Base-by-base conservation (phyloP, 306 rosid species). In the Cucurbita ficifolia region DNA sequence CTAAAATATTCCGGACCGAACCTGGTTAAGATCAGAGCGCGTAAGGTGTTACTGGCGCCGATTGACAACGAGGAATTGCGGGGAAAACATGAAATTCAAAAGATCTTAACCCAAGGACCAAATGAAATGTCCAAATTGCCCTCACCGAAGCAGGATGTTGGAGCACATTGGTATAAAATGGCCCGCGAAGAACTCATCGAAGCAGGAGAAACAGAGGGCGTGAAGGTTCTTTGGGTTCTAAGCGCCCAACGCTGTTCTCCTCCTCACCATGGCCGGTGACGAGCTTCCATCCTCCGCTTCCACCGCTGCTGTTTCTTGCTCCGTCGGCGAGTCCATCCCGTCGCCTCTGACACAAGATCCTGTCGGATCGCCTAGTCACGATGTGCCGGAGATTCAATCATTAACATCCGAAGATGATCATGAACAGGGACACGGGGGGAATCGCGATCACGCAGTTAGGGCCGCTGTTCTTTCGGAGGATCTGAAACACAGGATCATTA, bases 401-500 rank as follows among this genome's bases (percentile, higher is more conserved):
- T 75, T 63, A 57, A 63, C 81, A 48, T 84, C 90, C 10, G 94
- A 86, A 16, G 97, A 87, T 33, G 83, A 79, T 40, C 88, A 57
- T 0, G 83, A 83, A 1, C 86, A 35, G 2, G 82, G 36, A 50
- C 62, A 43, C 1, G 85, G 76, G 50, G 80, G 12, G 38, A 83
- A 49, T 0, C 84, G 68, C 6, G 93, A 77, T 3, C 84, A 81
- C 19, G 55, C 82, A 7, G 85, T 76, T 56, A 86, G 57, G 55
- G 42, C 78, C 18, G 82, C 48, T 48, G 87, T 76, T 52, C 87
- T 92, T 65, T 75, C 82, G 18, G 96, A 89, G 56, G 97, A 95
- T 85, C 90, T 95, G 68, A 95, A 91, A 78, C 84, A 79, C 40
- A 89, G 79, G 83, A 95, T 89, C 73, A 77, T 88, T 56, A 85